These are phyloP conservation scores for Myxozyma lipomycoides DNA, from an alignment of 805 yeast species.

Conservation along the genomic window DNA sequence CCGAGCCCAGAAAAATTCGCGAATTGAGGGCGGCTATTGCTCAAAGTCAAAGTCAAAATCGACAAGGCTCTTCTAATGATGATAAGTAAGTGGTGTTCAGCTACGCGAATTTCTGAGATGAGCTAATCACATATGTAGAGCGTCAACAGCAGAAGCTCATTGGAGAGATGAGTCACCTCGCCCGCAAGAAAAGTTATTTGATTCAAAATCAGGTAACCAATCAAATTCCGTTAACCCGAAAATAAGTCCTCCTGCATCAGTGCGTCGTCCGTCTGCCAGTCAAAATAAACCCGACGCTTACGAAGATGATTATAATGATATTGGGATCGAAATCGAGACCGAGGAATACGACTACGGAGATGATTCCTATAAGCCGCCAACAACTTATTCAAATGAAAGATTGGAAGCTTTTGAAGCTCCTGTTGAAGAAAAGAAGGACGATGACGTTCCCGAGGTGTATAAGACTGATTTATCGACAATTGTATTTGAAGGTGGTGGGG, in stretches of 20 bases:
- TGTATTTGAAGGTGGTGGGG: background rate
- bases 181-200: too few relatives aligned
- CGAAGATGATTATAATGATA: slow-evolving; percentile 5
- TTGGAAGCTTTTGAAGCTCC: background rate
- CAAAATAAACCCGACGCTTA: too few relatives aligned
- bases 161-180: too few relatives aligned
- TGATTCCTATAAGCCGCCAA: slow-evolving; percentile 2
- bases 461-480: background rate
- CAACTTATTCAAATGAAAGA: background rate
- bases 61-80: background rate
- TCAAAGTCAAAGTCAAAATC: background rate
- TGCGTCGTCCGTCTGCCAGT: too few relatives aligned
- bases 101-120: too few relatives aligned
- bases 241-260: too few relatives aligned
- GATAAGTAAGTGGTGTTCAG: too few relatives aligned
- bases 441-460: slow-evolving; percentile 8
- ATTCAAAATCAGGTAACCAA: too few relatives aligned
- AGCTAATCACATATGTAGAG: too few relatives aligned
- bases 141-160: too few relatives aligned
- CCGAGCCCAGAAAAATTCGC: slow-evolving; percentile 13
- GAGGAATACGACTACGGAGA: slow-evolving; percentile 13
- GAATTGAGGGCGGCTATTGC: slow-evolving; percentile 2
- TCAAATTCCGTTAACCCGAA: too few relatives aligned
- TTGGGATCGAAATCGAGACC: slow-evolving; percentile 17
- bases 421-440: background rate